phyloP scores from a whole-genome alignment of 148 eudicot species.

The Simmondsia chinensis region DNA sequence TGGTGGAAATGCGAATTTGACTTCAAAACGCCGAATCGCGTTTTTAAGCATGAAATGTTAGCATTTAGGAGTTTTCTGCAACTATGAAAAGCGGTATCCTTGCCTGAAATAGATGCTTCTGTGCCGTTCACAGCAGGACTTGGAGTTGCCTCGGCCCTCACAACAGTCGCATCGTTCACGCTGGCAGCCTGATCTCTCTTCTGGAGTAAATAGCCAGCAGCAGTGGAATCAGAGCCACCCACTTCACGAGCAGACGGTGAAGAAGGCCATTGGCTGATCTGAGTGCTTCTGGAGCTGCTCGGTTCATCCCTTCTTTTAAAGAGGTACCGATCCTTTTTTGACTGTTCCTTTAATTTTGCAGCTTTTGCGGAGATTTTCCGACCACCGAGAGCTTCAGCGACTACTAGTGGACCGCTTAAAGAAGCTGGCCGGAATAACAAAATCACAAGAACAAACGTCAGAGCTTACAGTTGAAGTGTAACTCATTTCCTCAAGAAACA shows the following conservation, averaged over 20 bases:
- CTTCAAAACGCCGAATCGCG: too few species aligned
- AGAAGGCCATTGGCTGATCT: conserved; percentile 21
- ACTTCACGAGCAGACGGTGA: conserved; percentile 28
- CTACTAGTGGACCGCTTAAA: conserved; percentile 66
- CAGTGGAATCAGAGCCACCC: conserved; percentile 20
- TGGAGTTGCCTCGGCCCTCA: conserved; percentile 14
- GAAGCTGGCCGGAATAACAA: conserved; percentile 46
- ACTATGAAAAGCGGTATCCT: conserved; percentile 1
- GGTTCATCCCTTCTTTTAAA: conserved; percentile 69
- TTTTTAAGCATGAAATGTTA: too few species aligned
- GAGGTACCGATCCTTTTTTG: conserved; percentile 60
- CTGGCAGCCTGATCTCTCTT: conserved; percentile 28
- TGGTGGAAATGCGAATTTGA: too few species aligned
- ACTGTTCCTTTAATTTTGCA: conserved; percentile 40
- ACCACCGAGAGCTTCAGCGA: conserved; percentile 64
- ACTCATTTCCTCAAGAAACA: conserved; percentile 2
- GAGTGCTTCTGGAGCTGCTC: conserved; percentile 12
- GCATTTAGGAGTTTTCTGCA: too few species aligned
- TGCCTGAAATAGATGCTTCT: conserved; percentile 13
- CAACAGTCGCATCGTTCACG: conserved; percentile 4
- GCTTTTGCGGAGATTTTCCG: conserved; percentile 42
- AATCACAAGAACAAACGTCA: conserved; percentile 8
- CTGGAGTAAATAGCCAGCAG: conserved; percentile 36
- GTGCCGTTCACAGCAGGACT: conserved; percentile 5
- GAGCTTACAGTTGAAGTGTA: conserved; percentile 5